Percentiles rank a stretch among this genome's conserved stretches.
These are phyloP conservation scores for Tripidium arundinaceum DNA, from an alignment of 202 grass and related monocot genomes.

Conservation along the genomic window DNA sequence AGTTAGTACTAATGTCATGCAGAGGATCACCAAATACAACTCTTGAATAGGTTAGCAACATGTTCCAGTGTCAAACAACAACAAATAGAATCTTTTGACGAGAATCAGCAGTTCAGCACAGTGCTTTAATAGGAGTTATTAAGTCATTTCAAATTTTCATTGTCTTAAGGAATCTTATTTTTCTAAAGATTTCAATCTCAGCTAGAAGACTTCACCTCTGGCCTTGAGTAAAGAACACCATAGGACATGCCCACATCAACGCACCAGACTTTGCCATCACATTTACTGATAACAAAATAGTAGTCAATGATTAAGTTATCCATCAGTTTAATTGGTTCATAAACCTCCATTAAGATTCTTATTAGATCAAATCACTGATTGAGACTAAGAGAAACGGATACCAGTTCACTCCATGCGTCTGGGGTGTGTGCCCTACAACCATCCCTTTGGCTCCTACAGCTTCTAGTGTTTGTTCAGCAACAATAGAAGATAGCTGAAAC, in stretches of 20 bases:
- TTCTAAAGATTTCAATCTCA: background rate
- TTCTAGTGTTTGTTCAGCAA: conserved; percentile 71
- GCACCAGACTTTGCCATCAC: conserved; percentile 83
- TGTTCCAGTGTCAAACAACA: background rate
- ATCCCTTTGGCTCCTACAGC: conserved; percentile 79
- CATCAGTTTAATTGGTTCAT: background rate
- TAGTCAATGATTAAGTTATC: conserved; percentile 4
- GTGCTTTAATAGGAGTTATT: background rate
- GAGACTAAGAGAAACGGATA: conserved; percentile 23
- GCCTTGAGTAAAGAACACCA: conserved; percentile 78
- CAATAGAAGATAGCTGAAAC: conserved; percentile 72
- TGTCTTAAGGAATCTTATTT: background rate
- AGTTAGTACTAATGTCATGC: background rate
- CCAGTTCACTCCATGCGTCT: conserved; percentile 75
- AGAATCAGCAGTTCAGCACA: background rate
- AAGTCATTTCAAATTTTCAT: background rate
- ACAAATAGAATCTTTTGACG: background rate
- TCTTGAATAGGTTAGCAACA: background rate
- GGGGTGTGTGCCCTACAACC: conserved; percentile 93
- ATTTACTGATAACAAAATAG: conserved; percentile 67
- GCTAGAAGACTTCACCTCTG: conserved; percentile 57
- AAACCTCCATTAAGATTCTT: background rate
- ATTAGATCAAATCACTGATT: background rate
- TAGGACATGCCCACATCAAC: conserved; percentile 96
- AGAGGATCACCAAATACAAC: background rate